These are phyloP conservation scores for Colletotrichum sp. DNA, from an alignment of 2,329 filamentous ascomycete genomes.

Conservation along the genomic window DNA sequence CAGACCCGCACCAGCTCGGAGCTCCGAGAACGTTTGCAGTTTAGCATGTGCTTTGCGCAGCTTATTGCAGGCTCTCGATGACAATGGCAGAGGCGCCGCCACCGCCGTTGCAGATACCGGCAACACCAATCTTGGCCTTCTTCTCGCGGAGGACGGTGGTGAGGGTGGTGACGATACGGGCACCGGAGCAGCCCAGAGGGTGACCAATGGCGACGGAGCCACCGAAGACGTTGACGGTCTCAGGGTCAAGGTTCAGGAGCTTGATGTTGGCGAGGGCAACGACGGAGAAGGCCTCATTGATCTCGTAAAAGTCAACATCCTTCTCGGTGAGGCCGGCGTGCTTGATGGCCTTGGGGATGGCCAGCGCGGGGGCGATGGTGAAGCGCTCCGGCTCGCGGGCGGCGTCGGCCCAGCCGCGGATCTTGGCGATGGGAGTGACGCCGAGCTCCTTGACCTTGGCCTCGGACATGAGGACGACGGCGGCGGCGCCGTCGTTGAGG, in stretches of 20 bases:
- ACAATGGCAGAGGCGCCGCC: slow-evolving; percentile 94
- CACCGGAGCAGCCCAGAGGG: slow-evolving; percentile 91
- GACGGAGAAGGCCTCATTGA: slow-evolving; percentile 99
- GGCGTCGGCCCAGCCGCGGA: slow-evolving; percentile 96
- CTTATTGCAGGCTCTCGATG: slow-evolving; percentile 74
- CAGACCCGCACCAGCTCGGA: slow-evolving; percentile 3
- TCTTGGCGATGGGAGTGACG: slow-evolving; percentile 93
- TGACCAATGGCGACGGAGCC: slow-evolving; percentile 96
- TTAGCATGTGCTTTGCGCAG: not conserved
- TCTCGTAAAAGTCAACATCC: slow-evolving; percentile 92
- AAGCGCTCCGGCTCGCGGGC: slow-evolving; percentile 92
- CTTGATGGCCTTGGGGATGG: slow-evolving; percentile 96
- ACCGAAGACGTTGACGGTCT: slow-evolving; percentile 94
- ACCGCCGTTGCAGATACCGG: slow-evolving; percentile 97
- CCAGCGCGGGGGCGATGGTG: slow-evolving; percentile 90
- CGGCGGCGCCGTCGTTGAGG: slow-evolving; percentile 92
- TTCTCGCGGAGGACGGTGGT: slow-evolving; percentile 88
- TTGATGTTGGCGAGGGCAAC: slow-evolving; percentile 97
- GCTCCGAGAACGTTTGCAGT: not conserved
- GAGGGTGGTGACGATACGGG: slow-evolving; percentile 90
- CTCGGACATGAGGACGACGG: slow-evolving; percentile 92
- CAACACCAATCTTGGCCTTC: slow-evolving; percentile 91
- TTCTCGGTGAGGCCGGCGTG: slow-evolving; percentile 83
- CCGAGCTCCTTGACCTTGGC: slow-evolving; percentile 90
- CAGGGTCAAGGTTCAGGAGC: slow-evolving; percentile 77